Percentiles rank a stretch among this genome's conserved stretches.
Conservation (phyloP, 805 yeast genomes). For the Pichia nakasei region DNA sequence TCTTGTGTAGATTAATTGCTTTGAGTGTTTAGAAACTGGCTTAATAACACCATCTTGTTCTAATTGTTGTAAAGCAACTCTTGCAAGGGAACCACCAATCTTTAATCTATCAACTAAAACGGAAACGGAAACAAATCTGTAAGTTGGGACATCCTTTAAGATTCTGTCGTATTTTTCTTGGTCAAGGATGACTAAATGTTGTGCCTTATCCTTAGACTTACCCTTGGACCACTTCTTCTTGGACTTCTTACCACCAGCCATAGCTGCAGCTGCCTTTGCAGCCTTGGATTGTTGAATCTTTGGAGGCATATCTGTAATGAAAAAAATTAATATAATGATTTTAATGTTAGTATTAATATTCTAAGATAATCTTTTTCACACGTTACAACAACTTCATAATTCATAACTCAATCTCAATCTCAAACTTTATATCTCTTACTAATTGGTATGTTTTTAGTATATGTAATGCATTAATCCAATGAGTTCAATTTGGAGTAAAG, state of each 20-base stretch:
- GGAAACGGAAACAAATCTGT: conserved; percentile 96
- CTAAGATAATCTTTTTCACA: too few relatives aligned
- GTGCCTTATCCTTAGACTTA: conserved; percentile 99
- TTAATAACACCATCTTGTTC: conserved; percentile 92
- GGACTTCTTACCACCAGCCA: conserved; percentile 99
- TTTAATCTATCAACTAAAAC: conserved; percentile 98
- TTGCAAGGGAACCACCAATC: conserved; percentile 98
- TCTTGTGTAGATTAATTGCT: conserved; percentile 91
- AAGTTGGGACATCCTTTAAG: conserved; percentile 98
- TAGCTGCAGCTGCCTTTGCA: conserved; percentile 99
- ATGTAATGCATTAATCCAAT: too few relatives aligned
- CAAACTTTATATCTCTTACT: too few relatives aligned
- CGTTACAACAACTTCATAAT: too few relatives aligned
- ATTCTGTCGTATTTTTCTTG: conserved; percentile 99
- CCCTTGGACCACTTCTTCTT: conserved; percentile 99
- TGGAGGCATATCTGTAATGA: conserved; percentile 76
- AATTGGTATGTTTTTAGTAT: too few relatives aligned
- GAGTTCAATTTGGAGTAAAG: too few relatives aligned
- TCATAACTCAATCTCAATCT: too few relatives aligned
- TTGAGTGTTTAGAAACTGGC: conserved; percentile 90
- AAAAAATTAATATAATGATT: conserved; percentile 1
- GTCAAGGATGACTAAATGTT: conserved; percentile 93
- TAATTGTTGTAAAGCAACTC: conserved; percentile 94
- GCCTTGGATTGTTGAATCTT: conserved; percentile 98
- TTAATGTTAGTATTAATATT: not conserved